Base-by-base conservation (phyloP, 306 rosid species). In the Rosa lucieae region DNA sequence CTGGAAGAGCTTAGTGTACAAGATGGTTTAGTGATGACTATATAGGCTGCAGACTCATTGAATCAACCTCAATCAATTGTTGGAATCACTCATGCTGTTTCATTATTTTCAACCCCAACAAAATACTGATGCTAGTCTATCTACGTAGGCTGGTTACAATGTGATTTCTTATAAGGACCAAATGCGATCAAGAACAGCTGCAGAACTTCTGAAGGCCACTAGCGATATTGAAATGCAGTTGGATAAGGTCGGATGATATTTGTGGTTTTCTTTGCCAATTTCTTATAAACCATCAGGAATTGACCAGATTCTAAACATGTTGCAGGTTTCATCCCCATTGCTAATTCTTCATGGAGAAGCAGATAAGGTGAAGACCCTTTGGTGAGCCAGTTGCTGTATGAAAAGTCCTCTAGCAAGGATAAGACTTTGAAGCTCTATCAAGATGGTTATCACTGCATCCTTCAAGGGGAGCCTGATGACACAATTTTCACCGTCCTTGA, bases 341-440 rank as follows among this genome's bases (percentile, higher is more conserved):
- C 80, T 92, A 74, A 85, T 92, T 82, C 90, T 92, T 82, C 97
- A 92, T 72, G 97, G 97, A 79, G 89, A 83, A 39, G 93, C 51
- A 23, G 97, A 92, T 82, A 89, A 86, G 87, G 92, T 90, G 85
- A 92, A n/a, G 97, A 92, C 84, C 94, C 94, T 52, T 20, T 74
- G 52, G 91, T 86, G 52, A 92, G 97, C 72, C 86, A 77, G 67
- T 88, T 83, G 79, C 94, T 92, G 5, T 92, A 87, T 61, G 89
- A 90, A 80, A 87, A 75, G 74, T 92, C 97, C 0, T 86, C 89
- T 23, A 85, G 90, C 80, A 83, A 82, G 47, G 90, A 90, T 67
- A 90, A 92, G 85, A 88, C 89, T 48, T 77, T 90, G 37, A 87
- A 86, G 80, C 83, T 90, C 20, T 90, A 90, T 78, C 92, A 84